Conservation (phyloP, 2,329 filamentous ascomycete genomes). For the Hypoxylon sp. region DNA sequence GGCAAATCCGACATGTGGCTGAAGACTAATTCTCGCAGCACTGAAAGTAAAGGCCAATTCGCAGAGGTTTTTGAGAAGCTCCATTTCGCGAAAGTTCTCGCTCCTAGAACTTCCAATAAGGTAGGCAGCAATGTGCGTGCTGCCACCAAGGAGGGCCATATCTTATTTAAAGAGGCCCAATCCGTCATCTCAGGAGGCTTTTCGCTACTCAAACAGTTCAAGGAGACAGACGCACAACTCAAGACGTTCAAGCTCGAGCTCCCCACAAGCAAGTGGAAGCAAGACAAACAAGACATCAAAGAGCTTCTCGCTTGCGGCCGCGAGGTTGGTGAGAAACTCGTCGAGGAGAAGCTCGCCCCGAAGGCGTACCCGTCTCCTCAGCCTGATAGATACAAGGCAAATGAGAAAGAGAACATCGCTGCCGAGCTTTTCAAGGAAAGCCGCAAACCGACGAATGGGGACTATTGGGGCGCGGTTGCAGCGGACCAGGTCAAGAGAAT, state of each 20-base stretch:
- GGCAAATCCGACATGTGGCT: no score
- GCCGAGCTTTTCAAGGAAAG: slow-evolving; percentile 51
- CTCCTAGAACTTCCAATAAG: background rate
- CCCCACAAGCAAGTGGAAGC: slow-evolving; percentile 50
- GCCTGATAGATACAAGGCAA: slow-evolving; percentile 34
- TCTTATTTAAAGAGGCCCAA: slow-evolving; percentile 46
- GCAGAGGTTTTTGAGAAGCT: slow-evolving; percentile 35
- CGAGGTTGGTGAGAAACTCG: slow-evolving; percentile 51
- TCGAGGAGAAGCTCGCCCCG: slow-evolving; percentile 46
- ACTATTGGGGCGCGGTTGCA: slow-evolving; percentile 49
- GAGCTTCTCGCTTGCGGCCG: slow-evolving; percentile 51
- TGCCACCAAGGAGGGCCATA: slow-evolving; percentile 43
- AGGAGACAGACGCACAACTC: slow-evolving; percentile 47
- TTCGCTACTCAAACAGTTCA: slow-evolving; percentile 50
- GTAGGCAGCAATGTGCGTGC: background rate
- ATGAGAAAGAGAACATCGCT: slow-evolving; percentile 48
- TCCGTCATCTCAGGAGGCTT: slow-evolving; percentile 42
- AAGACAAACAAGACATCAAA: slow-evolving; percentile 52
- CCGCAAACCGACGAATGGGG: slow-evolving; percentile 38
- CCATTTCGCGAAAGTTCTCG: slow-evolving; percentile 19
- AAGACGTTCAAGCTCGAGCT: slow-evolving; percentile 44
- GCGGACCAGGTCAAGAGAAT: slow-evolving; percentile 46
- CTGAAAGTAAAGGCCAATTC: slow-evolving; percentile 26
- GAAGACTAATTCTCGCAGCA: slow-evolving; percentile 26
- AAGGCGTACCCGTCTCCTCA: slow-evolving; percentile 29